These are phyloP conservation scores for Olyra latifolia DNA, from an alignment of 176 grass and related monocot genomes.

Conservation along the genomic window DNA sequence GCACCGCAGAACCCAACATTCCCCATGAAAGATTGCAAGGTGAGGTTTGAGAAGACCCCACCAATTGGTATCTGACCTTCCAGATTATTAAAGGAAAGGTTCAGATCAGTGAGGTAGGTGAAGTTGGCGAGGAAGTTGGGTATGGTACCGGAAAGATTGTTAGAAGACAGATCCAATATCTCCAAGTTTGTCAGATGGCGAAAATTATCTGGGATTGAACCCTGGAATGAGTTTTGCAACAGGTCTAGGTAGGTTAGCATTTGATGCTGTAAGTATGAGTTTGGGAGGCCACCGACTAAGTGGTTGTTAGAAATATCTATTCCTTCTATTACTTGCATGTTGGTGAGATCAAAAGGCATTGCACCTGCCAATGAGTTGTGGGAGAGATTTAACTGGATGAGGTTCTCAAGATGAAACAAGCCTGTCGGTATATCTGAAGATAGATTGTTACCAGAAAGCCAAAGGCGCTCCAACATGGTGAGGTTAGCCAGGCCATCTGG, in stretches of 20 bases:
- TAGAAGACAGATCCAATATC: neutral
- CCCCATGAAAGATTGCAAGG: neutral
- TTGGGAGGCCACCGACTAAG: neutral
- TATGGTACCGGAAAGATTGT: neutral
- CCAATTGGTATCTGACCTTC: conserved; percentile 4
- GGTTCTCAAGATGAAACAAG: too few species aligned
- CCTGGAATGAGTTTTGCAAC: neutral
- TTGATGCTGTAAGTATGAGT: neutral
- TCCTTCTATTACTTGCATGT: neutral
- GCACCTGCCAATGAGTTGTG: too few species aligned
- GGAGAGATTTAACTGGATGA: too few species aligned
- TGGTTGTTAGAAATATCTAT: neutral
- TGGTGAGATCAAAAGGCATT: too few species aligned
- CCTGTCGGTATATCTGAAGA: too few species aligned
- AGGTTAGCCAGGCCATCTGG: too few species aligned
- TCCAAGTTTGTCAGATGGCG: neutral
- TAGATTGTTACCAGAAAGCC: too few species aligned
- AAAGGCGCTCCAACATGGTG: too few species aligned
- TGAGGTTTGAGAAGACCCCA: neutral
- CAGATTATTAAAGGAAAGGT: neutral
- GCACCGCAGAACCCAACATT: neutral
- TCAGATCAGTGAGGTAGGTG: neutral
- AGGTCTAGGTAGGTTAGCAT: neutral
- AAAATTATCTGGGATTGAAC: neutral
- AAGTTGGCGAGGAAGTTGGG: neutral